Evolutionary conservation across 78 protist species (phyloP).

Genomic region (Monosiga brevicollis): DNA sequence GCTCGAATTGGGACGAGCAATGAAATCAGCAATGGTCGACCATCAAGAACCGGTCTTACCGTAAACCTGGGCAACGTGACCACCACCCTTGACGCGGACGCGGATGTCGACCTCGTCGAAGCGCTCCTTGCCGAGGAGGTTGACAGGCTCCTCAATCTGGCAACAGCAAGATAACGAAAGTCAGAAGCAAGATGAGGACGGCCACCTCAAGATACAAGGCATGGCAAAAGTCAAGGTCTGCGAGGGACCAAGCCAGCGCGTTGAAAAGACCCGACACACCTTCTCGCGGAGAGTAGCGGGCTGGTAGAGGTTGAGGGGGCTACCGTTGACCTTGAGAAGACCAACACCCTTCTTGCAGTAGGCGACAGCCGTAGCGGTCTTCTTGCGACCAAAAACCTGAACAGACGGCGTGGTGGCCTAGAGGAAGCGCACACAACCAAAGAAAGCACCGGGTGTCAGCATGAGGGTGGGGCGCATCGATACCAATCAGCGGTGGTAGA

Average conservation of each 20-base stretch:
- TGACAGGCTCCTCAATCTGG: slow-evolving; percentile 83
- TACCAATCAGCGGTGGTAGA: no score
- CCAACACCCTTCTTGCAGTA: slow-evolving; percentile 88
- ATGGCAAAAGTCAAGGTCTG: no score
- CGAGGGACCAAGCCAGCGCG: background rate
- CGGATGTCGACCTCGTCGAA: slow-evolving; percentile 93
- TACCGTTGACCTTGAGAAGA: slow-evolving; percentile 91
- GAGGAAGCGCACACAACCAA: background rate
- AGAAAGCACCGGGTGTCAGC: background rate
- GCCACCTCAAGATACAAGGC: no score
- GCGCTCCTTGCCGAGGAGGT: slow-evolving; percentile 79
- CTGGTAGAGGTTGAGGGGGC: slow-evolving; percentile 80
- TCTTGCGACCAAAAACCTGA: slow-evolving; percentile 67
- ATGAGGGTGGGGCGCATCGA: no score
- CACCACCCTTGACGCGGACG: slow-evolving; percentile 97
- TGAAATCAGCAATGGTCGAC: background rate
- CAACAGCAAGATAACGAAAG: background rate
- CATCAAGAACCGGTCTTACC: background rate
- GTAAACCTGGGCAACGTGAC: slow-evolving; percentile 89
- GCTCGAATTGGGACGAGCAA: background rate
- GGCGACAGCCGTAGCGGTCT: slow-evolving; percentile 98
- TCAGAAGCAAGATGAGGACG: no score
- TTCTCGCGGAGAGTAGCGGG: slow-evolving; percentile 92
- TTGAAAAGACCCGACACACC: slow-evolving; percentile 26
- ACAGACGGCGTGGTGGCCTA: slow-evolving; percentile 20